A percentile compares a stretch with the other conserved stretches of the same genome.
phyloP scores from a whole-genome alignment of 768 basidiomycete genomes.

The Baorangia bicolor region DNA sequence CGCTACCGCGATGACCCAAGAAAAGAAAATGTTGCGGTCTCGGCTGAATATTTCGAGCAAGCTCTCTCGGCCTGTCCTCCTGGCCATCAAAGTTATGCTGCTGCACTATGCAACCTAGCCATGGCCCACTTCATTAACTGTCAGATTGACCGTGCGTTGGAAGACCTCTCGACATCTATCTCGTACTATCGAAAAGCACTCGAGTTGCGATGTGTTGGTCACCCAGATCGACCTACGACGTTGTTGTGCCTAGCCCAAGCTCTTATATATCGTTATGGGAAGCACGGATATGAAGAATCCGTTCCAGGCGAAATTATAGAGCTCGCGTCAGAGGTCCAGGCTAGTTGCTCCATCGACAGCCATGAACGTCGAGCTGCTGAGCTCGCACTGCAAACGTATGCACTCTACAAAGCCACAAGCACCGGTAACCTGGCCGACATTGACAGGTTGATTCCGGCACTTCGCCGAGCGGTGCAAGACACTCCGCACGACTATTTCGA shows the following conservation, averaged over 20 bases:
- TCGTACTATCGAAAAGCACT: conserved; percentile 8
- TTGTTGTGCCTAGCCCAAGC: neutral
- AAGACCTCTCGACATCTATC: neutral
- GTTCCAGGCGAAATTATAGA: neutral
- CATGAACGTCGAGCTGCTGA: conserved; percentile 1
- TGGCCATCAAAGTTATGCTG: neutral
- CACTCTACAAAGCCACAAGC: neutral
- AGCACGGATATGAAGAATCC: neutral
- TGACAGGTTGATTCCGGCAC: neutral
- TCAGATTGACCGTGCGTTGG: neutral
- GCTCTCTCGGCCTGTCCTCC: conserved; percentile 3
- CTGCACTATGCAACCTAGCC: conserved; percentile 12
- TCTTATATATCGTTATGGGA: neutral
- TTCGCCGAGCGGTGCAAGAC: neutral
- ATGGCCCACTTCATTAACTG: neutral
- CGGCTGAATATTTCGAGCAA: conserved; percentile 1
- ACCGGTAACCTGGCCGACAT: neutral
- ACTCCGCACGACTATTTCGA: conserved; percentile 2
- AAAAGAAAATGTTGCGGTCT: neutral
- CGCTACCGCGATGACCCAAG: neutral
- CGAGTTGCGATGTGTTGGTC: neutral
- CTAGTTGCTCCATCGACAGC: neutral
- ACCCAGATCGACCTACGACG: conserved; percentile 8
- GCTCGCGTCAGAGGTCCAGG: neutral
- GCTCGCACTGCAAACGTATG: neutral